Evolutionary conservation across 129 eudicot genomes (phyloP).

Genomic region (Scalesia atractyloides): DNA sequence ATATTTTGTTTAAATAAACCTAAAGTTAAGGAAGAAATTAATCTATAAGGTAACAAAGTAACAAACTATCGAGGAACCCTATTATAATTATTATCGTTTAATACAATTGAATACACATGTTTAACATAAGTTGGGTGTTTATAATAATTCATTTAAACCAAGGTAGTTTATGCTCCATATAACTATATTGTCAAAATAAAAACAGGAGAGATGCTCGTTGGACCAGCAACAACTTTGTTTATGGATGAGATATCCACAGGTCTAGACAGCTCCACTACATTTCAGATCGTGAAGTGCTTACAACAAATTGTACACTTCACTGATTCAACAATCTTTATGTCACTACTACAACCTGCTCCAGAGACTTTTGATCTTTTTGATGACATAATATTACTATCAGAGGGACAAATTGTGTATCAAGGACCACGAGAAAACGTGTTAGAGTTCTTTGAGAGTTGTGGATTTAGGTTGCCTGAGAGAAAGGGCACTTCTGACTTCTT

Average conservation of each 20-base stretch:
- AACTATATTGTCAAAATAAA: not conserved
- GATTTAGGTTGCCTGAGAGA: slow-evolving; percentile 78
- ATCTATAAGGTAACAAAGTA: too few species aligned
- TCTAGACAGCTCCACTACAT: slow-evolving; percentile 86
- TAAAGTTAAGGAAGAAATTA: too few species aligned
- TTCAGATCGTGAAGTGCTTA: slow-evolving; percentile 82
- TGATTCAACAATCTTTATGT: slow-evolving; percentile 73
- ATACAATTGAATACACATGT: too few species aligned
- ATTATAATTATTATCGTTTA: too few species aligned
- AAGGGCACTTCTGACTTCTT: slow-evolving; percentile 86
- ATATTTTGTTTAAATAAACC: too few species aligned
- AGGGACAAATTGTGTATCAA: slow-evolving; percentile 82
- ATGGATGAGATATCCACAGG: slow-evolving; percentile 97
- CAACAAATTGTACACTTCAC: slow-evolving; percentile 77
- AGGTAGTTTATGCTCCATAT: not conserved
- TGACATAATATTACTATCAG: slow-evolving; percentile 71
- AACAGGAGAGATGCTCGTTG: slow-evolving; percentile 91
- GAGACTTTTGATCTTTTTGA: slow-evolving; percentile 88
- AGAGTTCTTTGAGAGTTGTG: slow-evolving; percentile 77
- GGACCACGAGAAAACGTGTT: slow-evolving; percentile 75
- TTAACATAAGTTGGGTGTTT: too few species aligned
- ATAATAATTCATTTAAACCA: too few species aligned
- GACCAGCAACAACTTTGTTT: slow-evolving; percentile 79
- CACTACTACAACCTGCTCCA: slow-evolving; percentile 89
- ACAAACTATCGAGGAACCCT: not conserved